Percentiles rank a stretch among this genome's conserved stretches.
Evolutionary conservation across 2,329 filamentous ascomycete species (phyloP).

Genomic region (Hysterium pulicare): DNA sequence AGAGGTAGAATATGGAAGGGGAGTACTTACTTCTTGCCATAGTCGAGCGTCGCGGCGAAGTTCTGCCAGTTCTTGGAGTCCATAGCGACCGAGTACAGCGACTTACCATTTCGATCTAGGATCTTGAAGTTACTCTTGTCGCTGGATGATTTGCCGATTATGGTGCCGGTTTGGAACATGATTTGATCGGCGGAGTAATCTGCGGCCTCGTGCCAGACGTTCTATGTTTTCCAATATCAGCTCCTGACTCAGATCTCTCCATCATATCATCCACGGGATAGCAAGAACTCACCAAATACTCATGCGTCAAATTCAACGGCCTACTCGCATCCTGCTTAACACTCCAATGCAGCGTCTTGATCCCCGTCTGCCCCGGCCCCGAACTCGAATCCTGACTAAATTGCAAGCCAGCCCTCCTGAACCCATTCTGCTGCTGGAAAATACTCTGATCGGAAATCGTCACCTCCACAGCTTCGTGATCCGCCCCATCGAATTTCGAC

Average conservation of each 20-base stretch:
- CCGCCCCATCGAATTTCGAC: conserved; percentile 47
- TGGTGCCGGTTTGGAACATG: conserved; percentile 53
- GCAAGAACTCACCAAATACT: conserved; percentile 56
- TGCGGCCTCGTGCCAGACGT: conserved; percentile 38
- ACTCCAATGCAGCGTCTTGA: conserved; percentile 62
- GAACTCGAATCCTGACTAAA: conserved; percentile 51
- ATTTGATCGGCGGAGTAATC: conserved; percentile 42
- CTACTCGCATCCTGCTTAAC: conserved; percentile 52
- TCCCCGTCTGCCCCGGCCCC: conserved; percentile 51
- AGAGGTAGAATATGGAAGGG: not conserved
- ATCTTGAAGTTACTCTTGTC: conserved; percentile 46
- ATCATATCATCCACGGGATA: conserved; percentile 47
- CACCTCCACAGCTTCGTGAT: conserved; percentile 50
- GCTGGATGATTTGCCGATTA: conserved; percentile 48
- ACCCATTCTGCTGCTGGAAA: conserved; percentile 58
- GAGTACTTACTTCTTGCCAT: conserved; percentile 49
- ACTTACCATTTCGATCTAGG: conserved; percentile 30
- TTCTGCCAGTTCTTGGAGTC: conserved; percentile 56
- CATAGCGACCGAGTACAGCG: conserved; percentile 52
- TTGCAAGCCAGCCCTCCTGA: conserved; percentile 58
- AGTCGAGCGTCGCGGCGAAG: conserved; percentile 59
- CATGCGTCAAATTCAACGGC: conserved; percentile 58
- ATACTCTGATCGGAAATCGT: conserved; percentile 59
- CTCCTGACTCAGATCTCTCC: conserved; percentile 3
- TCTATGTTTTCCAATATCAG: conserved; percentile 12